Percentiles rank a stretch among this genome's conserved stretches.
These are phyloP conservation scores for Cystobasidium ongulense DNA, from an alignment of 768 basidiomycete genomes.

Conservation along the genomic window DNA sequence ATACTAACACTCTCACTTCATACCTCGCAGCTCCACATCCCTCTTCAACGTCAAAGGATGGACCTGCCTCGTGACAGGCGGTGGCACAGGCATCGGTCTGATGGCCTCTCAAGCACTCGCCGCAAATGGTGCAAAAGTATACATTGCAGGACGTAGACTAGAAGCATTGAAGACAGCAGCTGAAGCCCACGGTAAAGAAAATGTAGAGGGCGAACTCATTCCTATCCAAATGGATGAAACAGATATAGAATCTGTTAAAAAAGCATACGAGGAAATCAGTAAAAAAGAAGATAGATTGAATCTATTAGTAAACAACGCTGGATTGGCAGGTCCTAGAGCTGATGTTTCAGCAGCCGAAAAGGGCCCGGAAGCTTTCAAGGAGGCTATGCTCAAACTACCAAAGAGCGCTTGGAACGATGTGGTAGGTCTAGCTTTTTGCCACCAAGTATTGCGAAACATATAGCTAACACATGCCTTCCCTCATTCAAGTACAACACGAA, in stretches of 20 bases:
- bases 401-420: neutral
- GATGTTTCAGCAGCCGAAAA: neutral
- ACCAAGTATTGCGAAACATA: too few relatives aligned
- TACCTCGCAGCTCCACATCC: neutral
- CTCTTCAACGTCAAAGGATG: conserved; percentile 28
- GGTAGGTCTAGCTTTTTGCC: too few relatives aligned
- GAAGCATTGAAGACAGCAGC: conserved; percentile 16
- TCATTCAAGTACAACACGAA: conserved; percentile 23
- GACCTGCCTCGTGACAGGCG: conserved; percentile 17
- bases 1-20: neutral
- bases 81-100: conserved; percentile 23
- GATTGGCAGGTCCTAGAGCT: neutral
- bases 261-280: conserved; percentile 7
- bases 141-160: conserved; percentile 8
- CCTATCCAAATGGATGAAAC: conserved; percentile 19
- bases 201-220: conserved; percentile 3
- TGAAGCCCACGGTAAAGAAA: neutral
- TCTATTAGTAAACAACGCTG: conserved; percentile 26
- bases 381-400: neutral
- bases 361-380: conserved; percentile 5
- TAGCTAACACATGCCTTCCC: too few relatives aligned
- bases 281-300: conserved; percentile 18
- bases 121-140: conserved; percentile 19
- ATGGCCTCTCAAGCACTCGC: conserved; percentile 28
- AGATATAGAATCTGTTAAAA: conserved; percentile 1